Conservation (phyloP, 2,329 filamentous ascomycete species). For the Cordyceps pruinosa region DNA sequence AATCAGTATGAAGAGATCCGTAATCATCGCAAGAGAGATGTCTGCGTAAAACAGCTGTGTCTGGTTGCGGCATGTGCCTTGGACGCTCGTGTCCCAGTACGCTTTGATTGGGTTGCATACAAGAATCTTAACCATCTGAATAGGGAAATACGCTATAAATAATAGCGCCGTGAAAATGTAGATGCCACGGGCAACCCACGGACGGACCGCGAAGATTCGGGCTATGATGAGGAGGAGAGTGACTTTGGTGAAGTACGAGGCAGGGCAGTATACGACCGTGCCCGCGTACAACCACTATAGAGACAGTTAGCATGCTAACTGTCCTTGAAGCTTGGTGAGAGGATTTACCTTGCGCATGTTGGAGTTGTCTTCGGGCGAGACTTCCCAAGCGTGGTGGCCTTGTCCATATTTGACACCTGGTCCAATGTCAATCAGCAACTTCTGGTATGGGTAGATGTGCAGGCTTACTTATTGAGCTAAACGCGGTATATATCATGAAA, state of each 20-base stretch:
- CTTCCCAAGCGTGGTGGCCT: slow-evolving; percentile 20
- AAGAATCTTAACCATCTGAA: slow-evolving; percentile 31
- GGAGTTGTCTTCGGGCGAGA: slow-evolving; percentile 15
- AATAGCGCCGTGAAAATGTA: slow-evolving; percentile 22
- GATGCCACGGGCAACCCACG: slow-evolving; percentile 21
- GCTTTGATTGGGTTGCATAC: slow-evolving; percentile 42
- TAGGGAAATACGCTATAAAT: slow-evolving; percentile 22
- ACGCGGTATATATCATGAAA: neutral
- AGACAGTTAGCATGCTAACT: neutral
- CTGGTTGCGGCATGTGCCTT: slow-evolving; percentile 25
- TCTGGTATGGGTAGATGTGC: no score
- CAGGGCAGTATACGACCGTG: slow-evolving; percentile 23
- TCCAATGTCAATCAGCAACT: neutral
- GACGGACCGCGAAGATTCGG: slow-evolving; percentile 23
- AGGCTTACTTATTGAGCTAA: slow-evolving; percentile 14
- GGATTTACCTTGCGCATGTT: slow-evolving; percentile 16
- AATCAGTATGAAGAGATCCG: slow-evolving; percentile 27
- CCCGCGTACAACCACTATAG: slow-evolving; percentile 23
- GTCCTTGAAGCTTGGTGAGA: no score
- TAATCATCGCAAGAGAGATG: slow-evolving; percentile 24
- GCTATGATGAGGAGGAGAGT: slow-evolving; percentile 27
- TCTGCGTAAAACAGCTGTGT: slow-evolving; percentile 27
- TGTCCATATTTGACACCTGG: slow-evolving; percentile 17
- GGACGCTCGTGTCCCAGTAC: slow-evolving; percentile 20
- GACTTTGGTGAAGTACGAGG: slow-evolving; percentile 25